Evolutionary conservation across 2,329 filamentous ascomycete genomes (phyloP).

Genomic region (Botrytis cinerea): DNA sequence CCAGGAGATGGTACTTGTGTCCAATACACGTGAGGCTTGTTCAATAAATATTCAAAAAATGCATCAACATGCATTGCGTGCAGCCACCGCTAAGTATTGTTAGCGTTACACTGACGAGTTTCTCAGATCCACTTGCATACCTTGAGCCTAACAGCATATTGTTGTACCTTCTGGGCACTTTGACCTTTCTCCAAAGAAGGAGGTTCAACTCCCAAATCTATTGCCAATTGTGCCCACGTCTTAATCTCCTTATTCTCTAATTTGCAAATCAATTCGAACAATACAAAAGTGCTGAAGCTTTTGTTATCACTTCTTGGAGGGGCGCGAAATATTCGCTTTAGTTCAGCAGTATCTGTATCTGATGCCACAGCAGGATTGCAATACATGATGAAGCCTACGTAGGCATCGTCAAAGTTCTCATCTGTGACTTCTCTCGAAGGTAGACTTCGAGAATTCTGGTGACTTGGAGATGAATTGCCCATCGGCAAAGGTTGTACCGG

Average conservation of each 20-base stretch:
- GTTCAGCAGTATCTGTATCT: constrained; percentile 67
- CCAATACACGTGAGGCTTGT: constrained; percentile 78
- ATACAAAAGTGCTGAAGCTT: constrained; percentile 73
- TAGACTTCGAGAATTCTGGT: constrained; percentile 44
- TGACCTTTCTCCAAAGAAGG: constrained; percentile 80
- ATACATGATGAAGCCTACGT: constrained; percentile 81
- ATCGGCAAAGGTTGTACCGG: constrained; percentile 21
- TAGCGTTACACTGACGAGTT: constrained; percentile 26
- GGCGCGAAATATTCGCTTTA: constrained; percentile 74
- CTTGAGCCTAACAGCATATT: constrained; percentile 91
- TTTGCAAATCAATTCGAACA: constrained; percentile 77
- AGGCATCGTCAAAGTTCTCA: constrained; percentile 76
- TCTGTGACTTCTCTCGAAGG: constrained; percentile 69
- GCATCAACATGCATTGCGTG: constrained; percentile 93
- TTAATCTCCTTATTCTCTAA: constrained; percentile 83
- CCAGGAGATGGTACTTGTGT: constrained; percentile 68
- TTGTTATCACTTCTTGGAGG: constrained; percentile 89
- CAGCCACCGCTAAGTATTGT: constrained; percentile 76
- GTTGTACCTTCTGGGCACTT: constrained; percentile 90
- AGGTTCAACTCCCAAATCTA: constrained; percentile 84
- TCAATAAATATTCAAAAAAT: constrained; percentile 87
- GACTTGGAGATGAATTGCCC: constrained; percentile 1
- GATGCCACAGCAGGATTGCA: constrained; percentile 81
- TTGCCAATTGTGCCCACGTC: constrained; percentile 87
- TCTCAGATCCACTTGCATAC: constrained; percentile 49